A percentile compares a stretch with the other conserved stretches of the same genome.
phyloP scores from a whole-genome alignment of 2,329 filamentous ascomycete genomes.

The Exophiala lecanii-corni region DNA sequence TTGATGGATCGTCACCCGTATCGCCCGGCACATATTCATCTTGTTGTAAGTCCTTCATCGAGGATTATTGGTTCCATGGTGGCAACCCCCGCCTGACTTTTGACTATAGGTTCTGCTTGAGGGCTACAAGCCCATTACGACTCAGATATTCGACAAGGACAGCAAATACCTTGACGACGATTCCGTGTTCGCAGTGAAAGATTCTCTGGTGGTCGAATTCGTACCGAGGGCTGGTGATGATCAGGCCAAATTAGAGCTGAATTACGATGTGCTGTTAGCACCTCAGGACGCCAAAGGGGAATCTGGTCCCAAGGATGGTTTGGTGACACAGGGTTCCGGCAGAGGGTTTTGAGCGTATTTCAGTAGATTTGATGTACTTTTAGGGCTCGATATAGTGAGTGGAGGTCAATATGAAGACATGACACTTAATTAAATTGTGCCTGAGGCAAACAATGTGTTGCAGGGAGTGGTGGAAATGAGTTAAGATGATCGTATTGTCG shows the following conservation, averaged over 20 bases:
- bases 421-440: too few relatives aligned
- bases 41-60: conserved; percentile 49
- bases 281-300: conserved; percentile 25
- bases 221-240: conserved; percentile 47
- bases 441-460: too few relatives aligned
- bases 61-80: too few relatives aligned
- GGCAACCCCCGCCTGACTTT: conserved; percentile 1
- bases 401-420: too few relatives aligned
- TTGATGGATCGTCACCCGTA: conserved; percentile 58
- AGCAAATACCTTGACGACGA: conserved; percentile 59
- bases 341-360: background rate
- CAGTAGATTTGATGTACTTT: too few relatives aligned
- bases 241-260: conserved; percentile 50
- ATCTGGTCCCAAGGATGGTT: conserved; percentile 51
- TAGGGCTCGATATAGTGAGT: too few relatives aligned
- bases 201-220: conserved; percentile 56
- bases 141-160: conserved; percentile 70
- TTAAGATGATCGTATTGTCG: too few relatives aligned
- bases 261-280: conserved; percentile 49
- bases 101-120: conserved; percentile 46
- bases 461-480: too few relatives aligned
- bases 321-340: conserved; percentile 7
- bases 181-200: conserved; percentile 57
- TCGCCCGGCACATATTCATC: conserved; percentile 61
- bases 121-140: conserved; percentile 65